Evolutionary conservation across 2,329 filamentous ascomycete species (phyloP).

Genomic region (Fusarium poae): DNA sequence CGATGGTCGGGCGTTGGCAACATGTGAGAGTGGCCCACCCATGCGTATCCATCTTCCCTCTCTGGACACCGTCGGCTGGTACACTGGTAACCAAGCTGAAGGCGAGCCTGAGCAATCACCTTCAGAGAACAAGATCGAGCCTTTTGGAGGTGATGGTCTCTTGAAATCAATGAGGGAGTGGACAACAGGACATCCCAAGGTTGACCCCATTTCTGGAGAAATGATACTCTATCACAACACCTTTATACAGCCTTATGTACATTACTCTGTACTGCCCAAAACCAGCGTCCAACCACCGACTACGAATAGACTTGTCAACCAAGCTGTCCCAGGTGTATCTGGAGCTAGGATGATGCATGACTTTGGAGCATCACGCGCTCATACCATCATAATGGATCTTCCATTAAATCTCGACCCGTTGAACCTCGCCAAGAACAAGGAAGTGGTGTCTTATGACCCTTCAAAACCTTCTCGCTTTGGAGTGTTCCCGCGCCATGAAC

Average conservation of each 20-base stretch:
- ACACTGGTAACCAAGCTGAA: constrained; percentile 70
- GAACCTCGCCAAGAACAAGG: constrained; percentile 68
- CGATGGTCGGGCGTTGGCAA: constrained; percentile 75
- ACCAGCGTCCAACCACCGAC: fast-evolving
- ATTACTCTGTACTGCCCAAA: constrained; percentile 66
- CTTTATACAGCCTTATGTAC: constrained; percentile 74
- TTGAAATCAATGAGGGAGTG: constrained; percentile 76
- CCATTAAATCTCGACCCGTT: constrained; percentile 74
- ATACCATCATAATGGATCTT: constrained; percentile 77
- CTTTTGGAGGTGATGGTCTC: constrained; percentile 68
- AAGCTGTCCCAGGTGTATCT: constrained; percentile 69
- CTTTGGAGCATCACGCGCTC: constrained; percentile 73
- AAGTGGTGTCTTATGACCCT: constrained; percentile 70
- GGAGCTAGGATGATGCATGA: constrained; percentile 82
- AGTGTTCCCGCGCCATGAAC: constrained; percentile 73
- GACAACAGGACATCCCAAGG: constrained; percentile 77
- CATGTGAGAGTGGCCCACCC: constrained; percentile 78
- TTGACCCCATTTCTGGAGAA: constrained; percentile 74
- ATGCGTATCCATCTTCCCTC: constrained; percentile 73
- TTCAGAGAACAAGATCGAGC: not conserved
- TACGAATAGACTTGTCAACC: constrained; percentile 33
- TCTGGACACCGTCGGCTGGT: constrained; percentile 79
- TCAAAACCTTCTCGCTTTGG: constrained; percentile 72
- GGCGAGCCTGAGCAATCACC: constrained; percentile 52
- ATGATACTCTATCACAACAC: constrained; percentile 76